These are phyloP conservation scores for Coemansia sp. DNA, from an alignment of 192 early-diverging fungal genomes.

Conservation along the genomic window DNA sequence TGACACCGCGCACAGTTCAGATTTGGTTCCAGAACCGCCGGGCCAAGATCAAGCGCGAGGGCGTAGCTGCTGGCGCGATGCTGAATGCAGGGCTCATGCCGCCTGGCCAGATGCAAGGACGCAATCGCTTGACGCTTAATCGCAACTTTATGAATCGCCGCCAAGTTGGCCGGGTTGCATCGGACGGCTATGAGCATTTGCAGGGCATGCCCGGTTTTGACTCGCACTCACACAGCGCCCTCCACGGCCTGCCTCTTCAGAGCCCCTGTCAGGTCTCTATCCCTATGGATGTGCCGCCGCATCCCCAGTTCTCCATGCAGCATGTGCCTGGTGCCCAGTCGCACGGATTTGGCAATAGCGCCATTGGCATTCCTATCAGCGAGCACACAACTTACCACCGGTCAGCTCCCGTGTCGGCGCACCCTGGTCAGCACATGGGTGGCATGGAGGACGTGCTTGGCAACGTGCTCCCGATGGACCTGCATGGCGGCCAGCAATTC, in stretches of 20 bases:
- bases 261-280: slow-evolving; percentile 48
- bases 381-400: slow-evolving; percentile 1
- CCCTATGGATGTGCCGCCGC: slow-evolving; percentile 23
- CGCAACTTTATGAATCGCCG: slow-evolving; percentile 37
- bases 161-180: slow-evolving; percentile 33
- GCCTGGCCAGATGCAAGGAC: slow-evolving; percentile 10
- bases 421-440: neutral
- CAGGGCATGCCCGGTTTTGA: slow-evolving; percentile 28
- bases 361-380: slow-evolving; percentile 38
- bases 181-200: slow-evolving; percentile 35
- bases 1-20: slow-evolving; percentile 75
- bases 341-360: slow-evolving; percentile 27
- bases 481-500: slow-evolving; percentile 15
- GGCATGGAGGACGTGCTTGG: slow-evolving; percentile 15
- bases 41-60: slow-evolving; percentile 83
- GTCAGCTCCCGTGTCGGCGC: neutral
- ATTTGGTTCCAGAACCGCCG: slow-evolving; percentile 92
- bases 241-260: slow-evolving; percentile 41
- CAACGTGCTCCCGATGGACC: slow-evolving; percentile 24
- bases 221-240: slow-evolving; percentile 16
- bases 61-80: slow-evolving; percentile 16
- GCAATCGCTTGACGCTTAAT: slow-evolving; percentile 42
- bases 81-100: slow-evolving; percentile 11
- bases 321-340: neutral
- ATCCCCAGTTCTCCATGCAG: slow-evolving; percentile 15